Evolutionary conservation across 2,329 filamentous ascomycete genomes (phyloP), one percentile per base, ranked within the genome.

Genomic region (Thermoascus crustaceus): DNA sequence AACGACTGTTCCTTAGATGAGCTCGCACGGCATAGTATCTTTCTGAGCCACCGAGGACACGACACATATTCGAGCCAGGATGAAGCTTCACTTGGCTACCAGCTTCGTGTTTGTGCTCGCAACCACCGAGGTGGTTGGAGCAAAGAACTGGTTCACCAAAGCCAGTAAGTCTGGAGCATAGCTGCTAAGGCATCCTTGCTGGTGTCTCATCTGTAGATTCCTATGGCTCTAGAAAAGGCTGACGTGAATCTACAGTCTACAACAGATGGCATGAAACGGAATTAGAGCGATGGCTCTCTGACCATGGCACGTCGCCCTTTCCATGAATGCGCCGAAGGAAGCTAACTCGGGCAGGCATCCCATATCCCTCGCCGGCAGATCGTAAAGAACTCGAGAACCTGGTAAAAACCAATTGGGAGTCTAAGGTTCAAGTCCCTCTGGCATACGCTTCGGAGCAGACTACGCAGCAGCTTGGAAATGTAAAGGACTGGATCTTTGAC

Each of bases 211-310:
- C n/a, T n/a, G n/a, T n/a, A 24, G 10, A 32, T 38, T 24, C 13
- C 24, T 27, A n/a, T n/a, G n/a, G n/a, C n/a, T n/a, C n/a, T n/a
- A n/a, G n/a, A n/a, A n/a, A n/a, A n/a, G 7, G 13, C 26, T 29
- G n/a, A 29, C 7, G n/a, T 16, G 7, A 14, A 40, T 40, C n/a
- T 48, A 32, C 55, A 94, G 89, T 82, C 10, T 96, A 96, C 73
- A 95, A 96, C 68, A 95, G 91, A 62, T 98, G 91, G 91, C 89
- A 96, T 54, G 82, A 96, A 71, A 94, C 85, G 14, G 91, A 98
- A 72, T 78, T 98, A 19, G 89, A 98, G 69, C 78, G 88, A 54
- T 98, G 91, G 91, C 78, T 98, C 32, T 84, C 84, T 19, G 91
- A 98, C 58, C 76, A 96, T 66, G 78, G 62, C 64, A 47, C 27